Evolutionary conservation across 495 filamentous ascomycete species (phyloP), one percentile per base, ranked within the genome.

Genomic region (Letharia lupina): DNA sequence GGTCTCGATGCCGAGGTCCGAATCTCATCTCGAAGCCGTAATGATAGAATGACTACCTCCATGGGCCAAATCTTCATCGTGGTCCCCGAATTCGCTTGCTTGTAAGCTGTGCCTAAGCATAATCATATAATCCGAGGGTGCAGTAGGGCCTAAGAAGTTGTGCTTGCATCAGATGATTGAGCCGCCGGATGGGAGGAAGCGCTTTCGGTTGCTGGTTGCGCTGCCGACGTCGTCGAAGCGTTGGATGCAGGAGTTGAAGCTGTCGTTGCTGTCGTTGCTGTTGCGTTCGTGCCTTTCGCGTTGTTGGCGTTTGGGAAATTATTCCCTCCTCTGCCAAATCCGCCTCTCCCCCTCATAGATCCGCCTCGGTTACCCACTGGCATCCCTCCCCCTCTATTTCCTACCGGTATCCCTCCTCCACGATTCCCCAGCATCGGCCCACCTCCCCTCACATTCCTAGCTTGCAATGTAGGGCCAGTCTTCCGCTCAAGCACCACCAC

Each of bases 401-500:
- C 48, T 52, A 13, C 45, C 20, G 45, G 20, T 7, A 10, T 23
- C 16, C 41, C 41, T 44, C 45, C 45, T 48, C 45, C 45, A 20
- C 45, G 56, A 60, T 50, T 58, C 6, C 47, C 61, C 61, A 66
- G 47, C 54, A 63, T 54, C 18, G 54, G 54, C 11, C 45, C 57
- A 44, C 68, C 61, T 54, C 39, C 61, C 47, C 70, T 60, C 13
- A 39, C 60, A 65, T 68, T 68, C 28, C 68, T 68, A 57, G 68
- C 68, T 57, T 71, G 69, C 23, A 73, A 37, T n/a, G 64, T 66
- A 33, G 69, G 48, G 15, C 71, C 71, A 20, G 69, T 85, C 77
- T 91, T 92, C 61, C 89, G 80, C 77, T 96, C 91, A 16, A 96
- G 77, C 15, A 96, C 89, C 69, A 92, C 89, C 10, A 96, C 91